These are phyloP conservation scores for Tetracladium marchalianum DNA, from an alignment of 495 filamentous ascomycete genomes.

Conservation along the genomic window DNA sequence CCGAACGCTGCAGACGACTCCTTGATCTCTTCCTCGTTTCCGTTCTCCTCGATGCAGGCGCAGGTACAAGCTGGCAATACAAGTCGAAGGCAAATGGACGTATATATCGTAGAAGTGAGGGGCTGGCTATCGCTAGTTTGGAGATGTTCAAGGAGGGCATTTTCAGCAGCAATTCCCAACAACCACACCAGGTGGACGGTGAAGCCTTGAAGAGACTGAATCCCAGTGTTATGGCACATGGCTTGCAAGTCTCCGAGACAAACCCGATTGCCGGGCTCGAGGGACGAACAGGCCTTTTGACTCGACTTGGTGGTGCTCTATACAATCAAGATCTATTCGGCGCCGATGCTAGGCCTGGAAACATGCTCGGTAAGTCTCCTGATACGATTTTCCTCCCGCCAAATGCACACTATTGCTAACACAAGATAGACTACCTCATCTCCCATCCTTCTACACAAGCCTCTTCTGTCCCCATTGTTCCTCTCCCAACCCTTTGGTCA, in stretches of 20 bases:
- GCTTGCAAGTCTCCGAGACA: constrained; percentile 69
- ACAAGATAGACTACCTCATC: constrained; percentile 70
- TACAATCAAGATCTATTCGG: constrained; percentile 82
- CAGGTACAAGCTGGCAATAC: constrained; percentile 78
- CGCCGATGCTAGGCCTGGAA: constrained; percentile 74
- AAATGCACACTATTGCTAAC: neutral
- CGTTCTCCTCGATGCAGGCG: constrained; percentile 83
- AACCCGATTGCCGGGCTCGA: constrained; percentile 86
- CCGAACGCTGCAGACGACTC: constrained; percentile 66
- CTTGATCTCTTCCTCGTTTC: constrained; percentile 83
- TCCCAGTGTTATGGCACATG: constrained; percentile 61
- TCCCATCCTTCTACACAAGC: constrained; percentile 80
- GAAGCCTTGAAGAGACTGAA: constrained; percentile 67
- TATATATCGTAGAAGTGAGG: constrained; percentile 78
- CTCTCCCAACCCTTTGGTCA: constrained; percentile 85
- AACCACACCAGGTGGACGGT: constrained; percentile 86
- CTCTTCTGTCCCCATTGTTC: constrained; percentile 76
- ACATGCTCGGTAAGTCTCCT: constrained; percentile 72
- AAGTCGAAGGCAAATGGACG: constrained; percentile 84
- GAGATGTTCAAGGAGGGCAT: constrained; percentile 97
- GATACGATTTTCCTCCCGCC: neutral
- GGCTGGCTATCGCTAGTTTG: constrained; percentile 83
- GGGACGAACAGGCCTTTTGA: constrained; percentile 72
- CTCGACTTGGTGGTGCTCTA: constrained; percentile 66
- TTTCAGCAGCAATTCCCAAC: constrained; percentile 72